Evolutionary conservation across 768 basidiomycete species (phyloP), one percentile per base, ranked within the genome.

Genomic region (Basidioascus undulatus): DNA sequence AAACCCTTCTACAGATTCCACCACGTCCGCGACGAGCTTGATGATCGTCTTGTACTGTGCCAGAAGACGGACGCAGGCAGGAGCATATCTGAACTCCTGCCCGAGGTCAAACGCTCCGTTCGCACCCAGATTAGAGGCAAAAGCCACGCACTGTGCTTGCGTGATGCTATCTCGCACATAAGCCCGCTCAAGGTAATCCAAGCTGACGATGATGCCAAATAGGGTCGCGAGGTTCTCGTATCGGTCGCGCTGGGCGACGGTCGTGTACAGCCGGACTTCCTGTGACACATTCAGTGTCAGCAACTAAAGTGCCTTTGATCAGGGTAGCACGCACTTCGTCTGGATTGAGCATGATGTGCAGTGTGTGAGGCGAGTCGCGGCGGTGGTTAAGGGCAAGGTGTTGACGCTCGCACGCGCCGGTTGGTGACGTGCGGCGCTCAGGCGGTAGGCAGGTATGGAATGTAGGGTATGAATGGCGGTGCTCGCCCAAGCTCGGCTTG

Each of bases 41-140:
- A 86, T 62, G 73, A 92, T 82, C 0, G 83, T 87, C 69, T 92
- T 92, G 65, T 92, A 96, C 59, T 92, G 86, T 6, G 83, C 81
- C 12, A 96, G 61, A n/a, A 98, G 62, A 31, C 79, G 70, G 12
- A 82, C 86, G 57, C 89, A 98, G 45, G 84, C 86, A 42, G 84
- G 87, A 47, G 84, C 84, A 57, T 96, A 98, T 66, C 86, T 92
- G 69, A 68, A 57, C 47, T 44, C n/a, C 33, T 24, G 35, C 45
- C 24, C 32, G 27, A 23, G 11, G 12, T 35, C 24, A 38, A 20
- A n/a, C n/a, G n/a, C n/a, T n/a, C n/a, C 35, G 15, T 10, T 36
- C 10, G 5, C 23, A 21, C 25, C 16, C 20, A 23, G 35, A n/a
- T 10, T 18, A 15, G 25, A 6, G 23, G 7, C 28, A 9, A 4